Base-by-base conservation (phyloP, 2,329 filamentous ascomycete genomes). In the Exophiala phaeomuriformis region DNA sequence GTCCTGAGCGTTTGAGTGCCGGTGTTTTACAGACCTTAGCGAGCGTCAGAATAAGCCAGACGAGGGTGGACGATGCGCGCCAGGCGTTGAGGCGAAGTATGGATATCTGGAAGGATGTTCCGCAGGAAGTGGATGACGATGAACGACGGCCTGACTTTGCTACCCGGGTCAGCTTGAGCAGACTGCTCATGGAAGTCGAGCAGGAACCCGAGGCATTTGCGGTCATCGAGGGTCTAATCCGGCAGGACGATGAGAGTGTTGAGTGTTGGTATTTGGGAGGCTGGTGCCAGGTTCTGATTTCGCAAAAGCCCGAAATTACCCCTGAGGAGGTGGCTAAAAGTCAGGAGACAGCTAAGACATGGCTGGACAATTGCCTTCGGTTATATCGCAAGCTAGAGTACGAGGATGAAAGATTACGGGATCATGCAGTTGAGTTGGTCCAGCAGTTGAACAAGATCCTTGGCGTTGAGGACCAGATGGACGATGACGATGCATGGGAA, bases 181-280 rank as follows among this genome's bases (percentile, higher is more conserved):
- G 93, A 55, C 75, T 98, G 60, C 75, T 98, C 46, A 90, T 98
- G 78, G 93, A 97, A 72, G 87, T 89, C 10, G 84, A 84, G 59
- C 81, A 95, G 81, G 85, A 94, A 69, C 79, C 85, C 47, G 85
- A 91, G 58, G 91, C 93, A 0, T 80, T 95, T 53, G 81, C 86
- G 52, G 90, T 97, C 2, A 75, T 96, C 50, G 88, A 95, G 67
- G 77, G 88, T 50, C 75, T 98, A 49, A 82, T 95, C 37, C 76
- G 80, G 35, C 93, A 98, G 67, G 91, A 98, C 62, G 94, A 98
- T 67, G 80, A 86, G 66, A 95, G 91, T 68, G 87, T 98, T 19
- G 93, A 98, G 71, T 86, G 88, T 12, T 96, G 90, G 90, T 98
- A 98, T 72, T 77, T 98, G 3, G 93, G 93, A 41, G 94, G 93